Base-by-base conservation (phyloP, 805 yeast species). In the Teunomyces funiuensis region DNA sequence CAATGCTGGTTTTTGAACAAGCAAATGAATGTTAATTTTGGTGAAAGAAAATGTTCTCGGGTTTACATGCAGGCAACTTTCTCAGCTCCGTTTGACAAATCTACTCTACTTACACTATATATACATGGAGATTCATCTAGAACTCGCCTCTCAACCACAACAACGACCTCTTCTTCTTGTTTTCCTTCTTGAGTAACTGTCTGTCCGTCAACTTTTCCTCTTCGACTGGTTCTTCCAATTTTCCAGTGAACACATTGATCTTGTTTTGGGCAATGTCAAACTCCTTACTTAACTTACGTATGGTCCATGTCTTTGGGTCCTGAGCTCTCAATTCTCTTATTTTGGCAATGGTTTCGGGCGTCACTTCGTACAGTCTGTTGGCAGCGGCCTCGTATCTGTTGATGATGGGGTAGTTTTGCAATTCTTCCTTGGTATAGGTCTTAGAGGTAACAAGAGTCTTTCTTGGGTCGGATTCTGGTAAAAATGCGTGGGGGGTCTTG, bases 401-500 rank as follows among this genome's bases (percentile, higher is more conserved):
- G 46, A 74, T 65, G 29, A 75, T 49, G 8, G 77, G 76, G 63
- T 64, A 66, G 41, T 66, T 59, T 18, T 55, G 54, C 42, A 70
- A 52, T 43, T 66, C 66, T 33, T 63, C 62, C 25, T 52, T 51
- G 11, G 66, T 58, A 52, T 58, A 65, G 57, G 62, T 55, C 18
- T 48, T 47, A 16, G 60, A 58, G 7, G 62, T 54, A 26, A 61
- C 49, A 8, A 71, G 51, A 2, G 59, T 63, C 40, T 72, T 69
- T 50, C 93, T 74, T 31, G 80, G 79, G 55, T 85, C 88, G 30
- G 60, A 63, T 5, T 64, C 49, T 8, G 93, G 88, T 42, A 87
- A 60, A 58, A 87, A 87, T 2, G 82, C 79, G 39, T 71, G 72
- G 13, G 95, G 95, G 2, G 93, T 82, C 58, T 67, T 75, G 43